Conservation (phyloP, 2,329 filamentous ascomycete species). For the Fusarium tanahbumbuense region DNA sequence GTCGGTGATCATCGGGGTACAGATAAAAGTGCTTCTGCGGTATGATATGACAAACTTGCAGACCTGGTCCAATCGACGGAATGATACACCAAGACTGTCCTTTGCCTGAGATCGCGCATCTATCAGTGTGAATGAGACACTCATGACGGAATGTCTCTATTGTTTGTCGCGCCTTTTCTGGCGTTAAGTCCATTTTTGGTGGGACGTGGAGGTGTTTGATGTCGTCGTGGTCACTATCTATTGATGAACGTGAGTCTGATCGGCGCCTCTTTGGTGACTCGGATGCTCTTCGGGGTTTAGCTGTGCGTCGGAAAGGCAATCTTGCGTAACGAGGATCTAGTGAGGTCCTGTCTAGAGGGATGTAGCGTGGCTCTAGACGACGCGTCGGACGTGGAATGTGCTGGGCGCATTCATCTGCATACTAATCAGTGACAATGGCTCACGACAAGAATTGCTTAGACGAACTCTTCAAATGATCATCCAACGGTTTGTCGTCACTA, state of each 20-base stretch:
- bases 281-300: neutral
- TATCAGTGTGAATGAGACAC: neutral
- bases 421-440: neutral
- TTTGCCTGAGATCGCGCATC: constrained; percentile 34
- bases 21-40: constrained; percentile 38
- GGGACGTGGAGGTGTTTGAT: constrained; percentile 5
- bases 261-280: constrained; percentile 2
- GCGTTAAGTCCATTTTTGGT: neutral
- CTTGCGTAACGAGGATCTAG: neutral
- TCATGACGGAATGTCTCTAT: neutral
- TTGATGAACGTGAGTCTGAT: constrained; percentile 7
- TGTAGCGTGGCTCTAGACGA: constrained; percentile 3
- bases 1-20: constrained; percentile 17
- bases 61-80: constrained; percentile 18
- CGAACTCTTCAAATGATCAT: constrained; percentile 2
- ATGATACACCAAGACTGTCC: constrained; percentile 31
- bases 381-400: constrained; percentile 3
- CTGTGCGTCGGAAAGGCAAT: neutral
- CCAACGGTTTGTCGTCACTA: neutral
- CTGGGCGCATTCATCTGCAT: constrained; percentile 6
- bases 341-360: constrained; percentile 5
- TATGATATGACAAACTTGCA: constrained; percentile 41
- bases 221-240: neutral
- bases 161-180: neutral
- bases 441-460: neutral